These are phyloP conservation scores for Leccinum huronense DNA, from an alignment of 1,284 basidiomycete species.

Conservation along the genomic window DNA sequence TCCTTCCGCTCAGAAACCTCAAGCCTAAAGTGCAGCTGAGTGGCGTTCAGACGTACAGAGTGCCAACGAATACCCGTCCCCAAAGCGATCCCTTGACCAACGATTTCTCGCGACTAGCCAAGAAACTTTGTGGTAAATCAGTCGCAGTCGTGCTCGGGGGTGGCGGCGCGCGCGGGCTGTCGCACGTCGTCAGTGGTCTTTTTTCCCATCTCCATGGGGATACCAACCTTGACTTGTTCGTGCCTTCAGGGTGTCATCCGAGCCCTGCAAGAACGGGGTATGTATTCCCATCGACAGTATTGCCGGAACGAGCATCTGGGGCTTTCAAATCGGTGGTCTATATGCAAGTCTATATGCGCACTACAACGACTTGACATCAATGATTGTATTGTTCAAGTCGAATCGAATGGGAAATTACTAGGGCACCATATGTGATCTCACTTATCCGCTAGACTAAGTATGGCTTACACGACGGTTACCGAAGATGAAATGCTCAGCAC, in stretches of 20 bases:
- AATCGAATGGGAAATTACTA: conserved; percentile 90
- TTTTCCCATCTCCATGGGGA: conserved; percentile 17
- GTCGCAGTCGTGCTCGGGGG: conserved; percentile 95
- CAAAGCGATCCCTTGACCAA: conserved; percentile 79
- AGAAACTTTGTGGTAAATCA: conserved; percentile 89
- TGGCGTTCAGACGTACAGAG: conserved; percentile 83
- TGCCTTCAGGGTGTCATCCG: conserved; percentile 74
- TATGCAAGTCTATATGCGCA: conserved; percentile 63
- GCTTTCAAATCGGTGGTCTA: conserved; percentile 87
- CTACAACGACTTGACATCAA: conserved; percentile 74
- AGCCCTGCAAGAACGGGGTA: conserved; percentile 84
- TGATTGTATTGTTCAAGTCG: conserved; percentile 75
- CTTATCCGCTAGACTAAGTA: conserved; percentile 75
- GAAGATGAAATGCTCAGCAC: conserved; percentile 17
- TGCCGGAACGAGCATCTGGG: conserved; percentile 87
- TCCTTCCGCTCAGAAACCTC: conserved; percentile 86
- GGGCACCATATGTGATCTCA: conserved; percentile 93
- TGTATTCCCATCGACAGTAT: conserved; percentile 89
- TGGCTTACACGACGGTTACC: conserved; percentile 92
- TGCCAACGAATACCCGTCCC: conserved; percentile 65
- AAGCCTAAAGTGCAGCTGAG: conserved; percentile 91
- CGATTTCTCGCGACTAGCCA: conserved; percentile 91
- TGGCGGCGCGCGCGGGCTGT: conserved; percentile 92
- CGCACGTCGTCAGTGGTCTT: conserved; percentile 71
- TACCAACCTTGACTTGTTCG: conserved; percentile 7